Conservation (phyloP, 192 early-diverging fungal species). For the Backusella tarrabulga region DNA sequence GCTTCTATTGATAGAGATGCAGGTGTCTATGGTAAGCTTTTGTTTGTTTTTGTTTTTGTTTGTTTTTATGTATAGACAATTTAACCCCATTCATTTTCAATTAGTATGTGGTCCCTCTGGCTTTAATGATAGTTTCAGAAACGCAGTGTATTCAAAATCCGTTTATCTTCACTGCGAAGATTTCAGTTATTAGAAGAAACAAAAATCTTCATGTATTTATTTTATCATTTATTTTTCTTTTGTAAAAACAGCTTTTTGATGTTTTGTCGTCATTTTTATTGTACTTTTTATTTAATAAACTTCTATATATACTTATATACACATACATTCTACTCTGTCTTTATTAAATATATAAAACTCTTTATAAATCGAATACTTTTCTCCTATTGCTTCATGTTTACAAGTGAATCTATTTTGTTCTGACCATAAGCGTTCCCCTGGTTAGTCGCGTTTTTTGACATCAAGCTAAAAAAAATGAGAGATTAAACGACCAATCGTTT, state of each 20-base stretch:
- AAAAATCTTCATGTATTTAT: background rate
- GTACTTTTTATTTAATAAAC: background rate
- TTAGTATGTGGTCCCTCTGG: constrained; percentile 33
- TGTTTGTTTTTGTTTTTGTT: background rate
- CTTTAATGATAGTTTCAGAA: constrained; percentile 22
- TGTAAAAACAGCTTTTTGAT: background rate
- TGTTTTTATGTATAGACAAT: background rate
- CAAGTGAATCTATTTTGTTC: background rate
- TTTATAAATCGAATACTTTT: background rate
- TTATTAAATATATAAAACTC: background rate
- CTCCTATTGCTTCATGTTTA: background rate
- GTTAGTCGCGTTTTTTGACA: background rate
- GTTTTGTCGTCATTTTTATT: background rate
- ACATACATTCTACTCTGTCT: background rate
- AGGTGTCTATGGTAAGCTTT: background rate
- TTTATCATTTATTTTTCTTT: background rate
- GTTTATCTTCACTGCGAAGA: constrained; percentile 26
- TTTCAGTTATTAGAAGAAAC: constrained; percentile 6
- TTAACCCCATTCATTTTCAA: background rate
- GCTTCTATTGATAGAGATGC: constrained; percentile 1
- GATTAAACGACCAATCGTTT: background rate
- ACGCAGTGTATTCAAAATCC: constrained; percentile 12
- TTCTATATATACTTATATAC: background rate
- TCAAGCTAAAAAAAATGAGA: background rate
- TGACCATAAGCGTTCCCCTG: background rate